Conservation (phyloP, 2,329 filamentous ascomycete species). For the Nigrograna mackinnonii region DNA sequence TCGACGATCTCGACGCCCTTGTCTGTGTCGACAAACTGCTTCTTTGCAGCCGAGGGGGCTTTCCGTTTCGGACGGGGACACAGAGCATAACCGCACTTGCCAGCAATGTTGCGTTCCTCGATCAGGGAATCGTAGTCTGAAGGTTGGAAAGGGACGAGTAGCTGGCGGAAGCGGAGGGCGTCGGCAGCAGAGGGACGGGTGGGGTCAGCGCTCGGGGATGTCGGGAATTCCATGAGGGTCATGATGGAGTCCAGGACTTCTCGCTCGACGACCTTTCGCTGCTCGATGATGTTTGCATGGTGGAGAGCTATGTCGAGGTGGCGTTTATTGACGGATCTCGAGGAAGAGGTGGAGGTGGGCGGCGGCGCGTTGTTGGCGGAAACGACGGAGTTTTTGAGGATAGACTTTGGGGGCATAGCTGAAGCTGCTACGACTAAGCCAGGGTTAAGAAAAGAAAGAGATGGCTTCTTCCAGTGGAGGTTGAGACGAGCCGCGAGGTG, state of each 20-base stretch:
- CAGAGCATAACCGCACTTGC: conserved; percentile 80
- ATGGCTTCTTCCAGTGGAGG: no score
- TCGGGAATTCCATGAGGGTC: conserved; percentile 67
- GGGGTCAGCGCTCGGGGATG: conserved; percentile 54
- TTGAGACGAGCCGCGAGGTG: no score
- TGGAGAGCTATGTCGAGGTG: conserved; percentile 72
- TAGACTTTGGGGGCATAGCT: conserved; percentile 48
- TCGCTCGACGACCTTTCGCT: conserved; percentile 77
- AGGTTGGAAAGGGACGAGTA: conserved; percentile 77
- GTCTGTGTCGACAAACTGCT: conserved; percentile 68
- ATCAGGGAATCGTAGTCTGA: conserved; percentile 88
- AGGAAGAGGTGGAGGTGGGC: no score
- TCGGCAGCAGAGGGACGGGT: conserved; percentile 62
- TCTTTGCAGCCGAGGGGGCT: conserved; percentile 51
- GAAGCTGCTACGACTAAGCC: no score
- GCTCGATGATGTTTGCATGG: conserved; percentile 81
- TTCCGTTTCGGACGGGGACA: conserved; percentile 68
- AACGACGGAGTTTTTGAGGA: conserved; percentile 46
- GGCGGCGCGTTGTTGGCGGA: conserved; percentile 22
- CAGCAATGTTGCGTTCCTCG: conserved; percentile 83
- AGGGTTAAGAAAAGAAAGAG: no score
- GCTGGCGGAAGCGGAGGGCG: conserved; percentile 64
- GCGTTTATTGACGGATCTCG: conserved; percentile 40
- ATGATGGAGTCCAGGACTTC: conserved; percentile 75
- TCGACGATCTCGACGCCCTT: conserved; percentile 67